A percentile compares a stretch with the other conserved stretches of the same genome.
phyloP scores from a whole-genome alignment of 108 stramenopile species.

The Aurantiochytrium sp. region DNA sequence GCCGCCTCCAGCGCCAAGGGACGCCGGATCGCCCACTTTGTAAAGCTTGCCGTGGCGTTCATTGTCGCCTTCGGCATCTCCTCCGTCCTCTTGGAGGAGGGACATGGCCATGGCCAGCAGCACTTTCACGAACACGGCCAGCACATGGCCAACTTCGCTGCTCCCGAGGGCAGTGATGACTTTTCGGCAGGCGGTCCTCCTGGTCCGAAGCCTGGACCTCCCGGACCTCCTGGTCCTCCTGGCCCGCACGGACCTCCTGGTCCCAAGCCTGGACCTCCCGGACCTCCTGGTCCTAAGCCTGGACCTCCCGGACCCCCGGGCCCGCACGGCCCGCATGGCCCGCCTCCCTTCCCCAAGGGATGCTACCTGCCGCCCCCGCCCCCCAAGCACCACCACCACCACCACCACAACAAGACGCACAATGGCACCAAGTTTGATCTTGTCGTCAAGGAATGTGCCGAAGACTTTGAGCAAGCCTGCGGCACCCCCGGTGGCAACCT shows the following conservation, averaged over 20 bases:
- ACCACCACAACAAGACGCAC: background rate
- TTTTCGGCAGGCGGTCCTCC: too few relatives aligned
- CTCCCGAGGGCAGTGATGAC: too few relatives aligned
- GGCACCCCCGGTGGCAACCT: background rate
- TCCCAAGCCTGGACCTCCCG: background rate
- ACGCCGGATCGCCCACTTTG: too few relatives aligned
- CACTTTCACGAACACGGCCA: too few relatives aligned
- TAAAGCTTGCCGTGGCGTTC: too few relatives aligned
- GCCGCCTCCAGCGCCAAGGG: too few relatives aligned
- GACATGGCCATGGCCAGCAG: too few relatives aligned
- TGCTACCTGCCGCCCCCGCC: background rate
- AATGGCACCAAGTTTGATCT: background rate
- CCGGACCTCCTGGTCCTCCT: background rate
- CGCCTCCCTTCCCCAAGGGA: background rate
- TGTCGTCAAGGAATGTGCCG: background rate
- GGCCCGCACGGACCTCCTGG: background rate
- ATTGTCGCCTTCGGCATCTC: too few relatives aligned
- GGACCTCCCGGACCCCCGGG: background rate
- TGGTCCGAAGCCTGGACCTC: background rate
- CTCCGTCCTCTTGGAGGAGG: too few relatives aligned
- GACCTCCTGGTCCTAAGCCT: background rate
- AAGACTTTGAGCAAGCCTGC: background rate
- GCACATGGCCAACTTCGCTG: too few relatives aligned
- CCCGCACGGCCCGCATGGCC: background rate
- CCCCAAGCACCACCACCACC: background rate